Base-by-base conservation (phyloP, 768 basidiomycete genomes). In the Boletus reticulatus region DNA sequence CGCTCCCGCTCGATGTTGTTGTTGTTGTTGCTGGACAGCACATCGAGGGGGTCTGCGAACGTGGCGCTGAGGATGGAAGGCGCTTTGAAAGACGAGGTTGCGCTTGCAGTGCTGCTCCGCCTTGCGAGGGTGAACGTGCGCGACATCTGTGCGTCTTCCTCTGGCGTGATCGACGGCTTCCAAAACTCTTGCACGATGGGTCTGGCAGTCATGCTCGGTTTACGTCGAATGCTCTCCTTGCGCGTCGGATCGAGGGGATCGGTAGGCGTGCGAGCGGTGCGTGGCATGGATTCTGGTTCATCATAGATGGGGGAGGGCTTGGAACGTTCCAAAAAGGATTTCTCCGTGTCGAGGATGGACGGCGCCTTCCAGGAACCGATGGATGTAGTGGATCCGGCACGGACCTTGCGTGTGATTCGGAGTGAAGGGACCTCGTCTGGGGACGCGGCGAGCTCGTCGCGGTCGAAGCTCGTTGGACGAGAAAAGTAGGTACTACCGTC, bases 101-200 rank as follows among this genome's bases (percentile, higher is more conserved):
- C 76, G 57, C 83, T 82, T 13, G 81, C 74, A 7, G 71, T 76
- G 56, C 82, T 84, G 42, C 77, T 75, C 11, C 77, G 74, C 52
- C 78, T 67, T 1, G 76, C 77, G 24, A 82, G 69, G 13, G 71
- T 67, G 53, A 74, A 74, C 5, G 78, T 71, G 50, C 75, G 78
- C 2, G 76, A 74, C 41, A 72, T 64, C 13, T 74, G 63, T 0
- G 68, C 67, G 37, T 80, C 80, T 49, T 82, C 77, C 54, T 78
- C 75, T 1, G 76, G 73, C 1, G 78, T 73, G 19, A 77, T 73
- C 0, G 75, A 64, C 4, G 82, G 80, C 37, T 74, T 78, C 82
- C 82, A 83, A 31, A 82, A 66, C 54, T 81, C 78, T 14, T 76
- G 79, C 1, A 69, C 65, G 42, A 68, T 60, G 64, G 54, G 76